Base-by-base conservation (phyloP, 192 early-diverging fungal genomes). In the Rhizophlyctis rosea region DNA sequence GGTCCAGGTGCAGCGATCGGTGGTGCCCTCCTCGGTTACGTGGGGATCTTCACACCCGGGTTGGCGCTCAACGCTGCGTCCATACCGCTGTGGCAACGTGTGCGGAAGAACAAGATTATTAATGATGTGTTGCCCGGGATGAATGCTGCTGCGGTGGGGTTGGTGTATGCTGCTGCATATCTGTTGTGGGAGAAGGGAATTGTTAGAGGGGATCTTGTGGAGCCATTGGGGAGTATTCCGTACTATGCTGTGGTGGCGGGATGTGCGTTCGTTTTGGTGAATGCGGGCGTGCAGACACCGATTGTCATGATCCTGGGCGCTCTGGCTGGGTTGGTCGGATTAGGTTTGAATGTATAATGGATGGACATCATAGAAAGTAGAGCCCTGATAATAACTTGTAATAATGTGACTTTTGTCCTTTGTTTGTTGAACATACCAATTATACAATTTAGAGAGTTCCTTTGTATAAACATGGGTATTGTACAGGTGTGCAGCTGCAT, bases 21-120 rank as follows among this genome's bases (percentile, higher is more conserved):
- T 5, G 84, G 86, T 4, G 81, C 81, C 1, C 18, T 86, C 7
- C 63, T 87, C 3, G 78, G 76, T 0, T 82, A 62, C 36, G 25
- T 85, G 18, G 86, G 76, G 24, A 84, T 89, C 54, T 86, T 86
- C 63, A 55, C 74, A 23, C 86, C 87, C 0, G 87, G 86, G 2
- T 30, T 89, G 14, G 54, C 85, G 7, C 58, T 87, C 60, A 81
- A 79, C 57, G 73, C 82, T 27, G 84, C 72, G 0, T 53, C 85
- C 25, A 66, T 89, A 28, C 86, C 87, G 13, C 68, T 85, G n/a
- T 89, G 87, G 87, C 71, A 72, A 5, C 64, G 60, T 47, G 68
- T 73, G 24, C 75, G 86, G 9, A 61, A 69, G 11, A 56, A 79
- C 13, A 31, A 57, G 3, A 51, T 57, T 0, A 66, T 84, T n/a